These are phyloP conservation scores for Fusarium nurragi DNA, from an alignment of 2,329 filamentous ascomycete genomes.

Conservation along the genomic window DNA sequence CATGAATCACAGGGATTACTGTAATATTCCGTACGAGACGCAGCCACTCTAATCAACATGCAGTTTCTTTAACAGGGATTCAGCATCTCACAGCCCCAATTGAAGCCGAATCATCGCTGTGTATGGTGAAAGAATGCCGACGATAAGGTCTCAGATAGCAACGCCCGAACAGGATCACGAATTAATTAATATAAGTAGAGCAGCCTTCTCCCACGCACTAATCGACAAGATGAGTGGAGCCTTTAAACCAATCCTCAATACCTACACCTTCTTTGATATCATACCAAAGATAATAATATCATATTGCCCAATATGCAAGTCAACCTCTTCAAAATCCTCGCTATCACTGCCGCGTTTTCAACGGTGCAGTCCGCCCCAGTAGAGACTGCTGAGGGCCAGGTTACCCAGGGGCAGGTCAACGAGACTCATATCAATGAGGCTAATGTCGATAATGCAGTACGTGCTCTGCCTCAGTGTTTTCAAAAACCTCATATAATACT, in stretches of 20 bases:
- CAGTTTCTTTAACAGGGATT: background rate
- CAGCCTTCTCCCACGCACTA: background rate
- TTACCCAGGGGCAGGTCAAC: background rate
- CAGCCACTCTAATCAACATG: background rate
- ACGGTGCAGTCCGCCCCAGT: background rate
- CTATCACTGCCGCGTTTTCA: background rate
- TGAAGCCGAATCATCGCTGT: background rate
- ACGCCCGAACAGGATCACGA: background rate
- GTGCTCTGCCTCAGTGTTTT: background rate
- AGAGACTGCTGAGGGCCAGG: background rate
- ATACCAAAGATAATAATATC: background rate
- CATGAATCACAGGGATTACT: background rate
- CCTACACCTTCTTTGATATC: background rate
- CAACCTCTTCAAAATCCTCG: background rate
- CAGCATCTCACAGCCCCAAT: background rate
- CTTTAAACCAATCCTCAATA: background rate
- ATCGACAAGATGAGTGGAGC: background rate
- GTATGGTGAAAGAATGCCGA: background rate
- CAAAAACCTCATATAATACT: background rate
- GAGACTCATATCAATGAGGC: background rate
- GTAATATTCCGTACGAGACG: background rate
- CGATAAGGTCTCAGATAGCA: background rate
- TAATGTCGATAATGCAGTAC: background rate
- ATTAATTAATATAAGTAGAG: background rate
- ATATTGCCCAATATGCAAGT: background rate